Percentiles rank a stretch among this genome's conserved stretches.
Conservation (phyloP, 371 early-diverging fungal genomes). For the Phascolomyces articulosus region DNA sequence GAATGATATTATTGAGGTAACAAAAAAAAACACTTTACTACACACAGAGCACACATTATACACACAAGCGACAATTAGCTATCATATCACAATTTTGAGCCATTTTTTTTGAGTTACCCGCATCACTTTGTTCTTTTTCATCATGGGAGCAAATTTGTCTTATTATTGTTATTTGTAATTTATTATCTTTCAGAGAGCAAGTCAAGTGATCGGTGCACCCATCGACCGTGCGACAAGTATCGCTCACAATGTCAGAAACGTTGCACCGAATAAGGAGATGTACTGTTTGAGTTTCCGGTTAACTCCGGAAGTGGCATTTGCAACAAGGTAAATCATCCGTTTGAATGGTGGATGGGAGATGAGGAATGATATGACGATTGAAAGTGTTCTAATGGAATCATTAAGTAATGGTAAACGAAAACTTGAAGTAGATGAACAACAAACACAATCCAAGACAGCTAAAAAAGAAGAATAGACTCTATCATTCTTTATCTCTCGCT, state of each 20-base stretch:
- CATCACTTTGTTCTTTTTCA: not conserved
- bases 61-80: no score
- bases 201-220: conserved; percentile 49
- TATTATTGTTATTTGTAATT: not conserved
- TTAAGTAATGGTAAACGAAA: not conserved
- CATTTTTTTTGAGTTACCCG: conserved; percentile 10
- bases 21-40: not conserved
- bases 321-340: not conserved
- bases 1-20: conserved; percentile 70
- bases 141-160: conserved; percentile 1
- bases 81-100: no score
- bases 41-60: no score
- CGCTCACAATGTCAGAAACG: conserved; percentile 85
- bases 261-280: conserved; percentile 99
- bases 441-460: not conserved
- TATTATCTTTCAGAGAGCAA: conserved; percentile 60
- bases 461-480: not conserved
- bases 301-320: conserved; percentile 62
- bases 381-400: not conserved
- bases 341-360: not conserved
- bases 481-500: no score
- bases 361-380: not conserved
- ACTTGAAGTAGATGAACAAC: not conserved
- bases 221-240: conserved; percentile 49
- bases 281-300: conserved; percentile 88